Percentiles rank a stretch among this genome's conserved stretches.
Conservation (phyloP, 352 stramenopile species). For the Phytophthora boehmeriae region DNA sequence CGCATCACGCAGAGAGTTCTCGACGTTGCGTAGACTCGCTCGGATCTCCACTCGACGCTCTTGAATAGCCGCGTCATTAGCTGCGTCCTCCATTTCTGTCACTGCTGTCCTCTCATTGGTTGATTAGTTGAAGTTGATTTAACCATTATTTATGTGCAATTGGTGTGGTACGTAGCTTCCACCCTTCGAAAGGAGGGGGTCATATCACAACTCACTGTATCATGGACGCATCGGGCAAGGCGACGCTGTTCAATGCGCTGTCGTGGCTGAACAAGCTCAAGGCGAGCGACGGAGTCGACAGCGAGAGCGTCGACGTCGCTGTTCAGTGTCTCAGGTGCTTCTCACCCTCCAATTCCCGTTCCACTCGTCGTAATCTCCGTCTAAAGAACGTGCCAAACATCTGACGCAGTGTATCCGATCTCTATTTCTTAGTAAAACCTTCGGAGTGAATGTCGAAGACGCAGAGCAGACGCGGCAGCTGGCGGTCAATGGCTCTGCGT, state of each 20-base stretch:
- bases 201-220: slow-evolving; percentile 15
- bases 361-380: too few relatives aligned
- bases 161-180: slow-evolving; percentile 2
- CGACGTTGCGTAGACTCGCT: slow-evolving; percentile 40
- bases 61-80: slow-evolving; percentile 40
- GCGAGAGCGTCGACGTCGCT: slow-evolving; percentile 69
- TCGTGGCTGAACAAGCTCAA: slow-evolving; percentile 75
- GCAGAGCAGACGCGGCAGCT: slow-evolving; percentile 57
- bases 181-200: slow-evolving; percentile 19
- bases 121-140: neutral
- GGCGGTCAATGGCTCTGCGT: slow-evolving; percentile 42
- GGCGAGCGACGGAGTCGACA: slow-evolving; percentile 53
- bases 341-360: slow-evolving; percentile 27
- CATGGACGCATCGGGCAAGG: slow-evolving; percentile 48
- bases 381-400: slow-evolving; percentile 16
- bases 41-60: slow-evolving; percentile 46
- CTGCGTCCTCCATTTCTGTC: slow-evolving; percentile 13
- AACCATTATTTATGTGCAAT: too few relatives aligned
- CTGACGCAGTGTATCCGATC: slow-evolving; percentile 12
- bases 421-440: slow-evolving; percentile 69
- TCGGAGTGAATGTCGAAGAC: slow-evolving; percentile 66
- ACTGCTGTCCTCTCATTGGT: slow-evolving; percentile 12
- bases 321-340: slow-evolving; percentile 61
- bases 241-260: slow-evolving; percentile 78
- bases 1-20: slow-evolving; percentile 47